A percentile compares a stretch with the other conserved stretches of the same genome.
Evolutionary conservation across 2,329 filamentous ascomycete genomes (phyloP).

Genomic region (Penicillium sp.): DNA sequence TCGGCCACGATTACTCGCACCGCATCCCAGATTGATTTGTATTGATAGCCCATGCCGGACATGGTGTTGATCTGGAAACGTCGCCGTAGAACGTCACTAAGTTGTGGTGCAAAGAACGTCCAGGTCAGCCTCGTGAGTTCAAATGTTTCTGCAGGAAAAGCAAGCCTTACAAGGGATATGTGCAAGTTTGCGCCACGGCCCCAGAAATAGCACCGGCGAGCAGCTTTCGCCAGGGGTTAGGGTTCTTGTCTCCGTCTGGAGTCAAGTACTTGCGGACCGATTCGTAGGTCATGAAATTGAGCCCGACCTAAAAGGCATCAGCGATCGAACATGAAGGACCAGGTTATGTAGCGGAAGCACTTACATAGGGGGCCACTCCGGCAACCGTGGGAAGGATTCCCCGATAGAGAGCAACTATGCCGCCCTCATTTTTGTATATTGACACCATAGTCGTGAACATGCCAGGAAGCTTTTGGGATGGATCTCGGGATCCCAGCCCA

Average conservation of each 20-base stretch:
- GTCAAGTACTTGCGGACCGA: constrained; percentile 81
- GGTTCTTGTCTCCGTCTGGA: constrained; percentile 82
- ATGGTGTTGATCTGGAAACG: constrained; percentile 99
- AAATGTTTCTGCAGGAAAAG: neutral
- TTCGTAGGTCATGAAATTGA: constrained; percentile 99
- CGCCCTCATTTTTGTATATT: constrained; percentile 94
- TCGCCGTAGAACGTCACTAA: constrained; percentile 83
- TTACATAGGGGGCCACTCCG: constrained; percentile 90
- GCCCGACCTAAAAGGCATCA: constrained; percentile 65
- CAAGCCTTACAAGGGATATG: constrained; percentile 84
- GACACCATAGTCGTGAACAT: constrained; percentile 82
- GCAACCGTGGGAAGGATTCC: constrained; percentile 93
- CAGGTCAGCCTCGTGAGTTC: constrained; percentile 9
- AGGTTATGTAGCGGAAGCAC: constrained; percentile 20
- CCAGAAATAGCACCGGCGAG: constrained; percentile 92
- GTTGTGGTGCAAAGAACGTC: neutral
- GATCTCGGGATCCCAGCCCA: constrained; percentile 64
- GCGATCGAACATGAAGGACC: neutral
- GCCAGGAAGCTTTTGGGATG: constrained; percentile 69
- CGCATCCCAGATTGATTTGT: constrained; percentile 83
- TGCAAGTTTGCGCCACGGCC: constrained; percentile 94
- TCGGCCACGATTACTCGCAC: constrained; percentile 77
- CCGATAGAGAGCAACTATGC: constrained; percentile 81
- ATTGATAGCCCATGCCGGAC: constrained; percentile 96
- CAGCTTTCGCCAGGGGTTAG: constrained; percentile 76